Evolutionary conservation across 73 alveolate species (phyloP).

Genomic region (Tetrahymena borealis): DNA sequence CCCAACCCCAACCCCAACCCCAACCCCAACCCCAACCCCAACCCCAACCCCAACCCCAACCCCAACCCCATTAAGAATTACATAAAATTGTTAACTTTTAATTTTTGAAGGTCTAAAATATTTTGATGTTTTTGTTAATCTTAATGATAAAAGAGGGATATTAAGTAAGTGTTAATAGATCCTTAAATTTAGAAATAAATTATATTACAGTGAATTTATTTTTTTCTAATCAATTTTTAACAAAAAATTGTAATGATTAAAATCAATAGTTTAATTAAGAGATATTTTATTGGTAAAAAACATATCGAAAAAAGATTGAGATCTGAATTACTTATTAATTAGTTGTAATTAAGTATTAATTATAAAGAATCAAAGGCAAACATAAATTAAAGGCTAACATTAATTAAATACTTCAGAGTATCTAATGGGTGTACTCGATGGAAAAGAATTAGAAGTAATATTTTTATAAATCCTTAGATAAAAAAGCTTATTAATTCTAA

Average conservation of each 20-base stretch:
- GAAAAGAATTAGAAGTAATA: background rate
- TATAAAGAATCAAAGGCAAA: background rate
- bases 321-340: background rate
- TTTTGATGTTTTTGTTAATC: background rate
- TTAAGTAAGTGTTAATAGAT: no score
- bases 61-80: background rate
- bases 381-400: background rate
- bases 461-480: background rate
- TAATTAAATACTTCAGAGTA: background rate
- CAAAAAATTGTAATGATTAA: background rate
- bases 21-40: constrained; percentile 1
- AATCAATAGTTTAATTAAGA: background rate
- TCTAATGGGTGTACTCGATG: background rate
- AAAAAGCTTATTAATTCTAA: background rate
- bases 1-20: background rate
- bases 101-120: background rate
- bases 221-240: background rate
- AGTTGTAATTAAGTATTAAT: background rate
- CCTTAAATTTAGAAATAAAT: background rate
- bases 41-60: no score
- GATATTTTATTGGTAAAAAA: background rate
- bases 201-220: background rate
- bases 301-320: background rate
- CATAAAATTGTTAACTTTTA: background rate
- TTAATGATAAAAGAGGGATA: no score